Evolutionary conservation across 2,329 filamentous ascomycete species (phyloP).

Genomic region (Rhytidhysteron rufulum): DNA sequence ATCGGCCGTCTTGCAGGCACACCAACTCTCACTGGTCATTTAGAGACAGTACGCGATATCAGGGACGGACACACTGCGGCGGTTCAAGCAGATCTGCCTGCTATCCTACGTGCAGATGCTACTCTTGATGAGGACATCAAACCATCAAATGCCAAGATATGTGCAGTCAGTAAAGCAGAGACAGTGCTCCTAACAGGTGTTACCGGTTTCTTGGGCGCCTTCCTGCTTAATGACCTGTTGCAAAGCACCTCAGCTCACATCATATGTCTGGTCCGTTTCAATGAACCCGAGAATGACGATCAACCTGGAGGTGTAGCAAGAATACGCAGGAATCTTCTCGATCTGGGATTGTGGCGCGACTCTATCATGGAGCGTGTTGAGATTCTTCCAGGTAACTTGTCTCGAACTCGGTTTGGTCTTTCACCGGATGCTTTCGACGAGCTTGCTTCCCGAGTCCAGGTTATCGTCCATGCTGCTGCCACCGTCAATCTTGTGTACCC

Average conservation of each 20-base stretch:
- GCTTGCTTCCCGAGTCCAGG: constrained; percentile 62
- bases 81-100: constrained; percentile 70
- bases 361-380: constrained; percentile 74
- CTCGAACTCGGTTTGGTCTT: constrained; percentile 65
- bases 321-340: constrained; percentile 72
- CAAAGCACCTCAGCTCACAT: constrained; percentile 66
- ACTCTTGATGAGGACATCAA: constrained; percentile 67
- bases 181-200: constrained; percentile 71
- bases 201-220: constrained; percentile 73
- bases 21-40: constrained; percentile 68
- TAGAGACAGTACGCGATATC: constrained; percentile 66
- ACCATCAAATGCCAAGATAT: constrained; percentile 51
- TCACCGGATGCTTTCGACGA: constrained; percentile 62
- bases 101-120: constrained; percentile 64
- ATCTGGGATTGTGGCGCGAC: constrained; percentile 73
- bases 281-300: constrained; percentile 62
- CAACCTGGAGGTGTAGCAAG: constrained; percentile 66
- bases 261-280: constrained; percentile 70
- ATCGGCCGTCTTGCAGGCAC: constrained; percentile 67
- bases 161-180: constrained; percentile 60
- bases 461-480: constrained; percentile 73
- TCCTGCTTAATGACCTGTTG: constrained; percentile 65
- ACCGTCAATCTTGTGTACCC: constrained; percentile 80
- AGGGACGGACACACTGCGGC: constrained; percentile 70
- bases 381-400: constrained; percentile 69